Evolutionary conservation across 495 filamentous ascomycete species (phyloP), one percentile per base, ranked within the genome.

Genomic region (Viridothelium virens): DNA sequence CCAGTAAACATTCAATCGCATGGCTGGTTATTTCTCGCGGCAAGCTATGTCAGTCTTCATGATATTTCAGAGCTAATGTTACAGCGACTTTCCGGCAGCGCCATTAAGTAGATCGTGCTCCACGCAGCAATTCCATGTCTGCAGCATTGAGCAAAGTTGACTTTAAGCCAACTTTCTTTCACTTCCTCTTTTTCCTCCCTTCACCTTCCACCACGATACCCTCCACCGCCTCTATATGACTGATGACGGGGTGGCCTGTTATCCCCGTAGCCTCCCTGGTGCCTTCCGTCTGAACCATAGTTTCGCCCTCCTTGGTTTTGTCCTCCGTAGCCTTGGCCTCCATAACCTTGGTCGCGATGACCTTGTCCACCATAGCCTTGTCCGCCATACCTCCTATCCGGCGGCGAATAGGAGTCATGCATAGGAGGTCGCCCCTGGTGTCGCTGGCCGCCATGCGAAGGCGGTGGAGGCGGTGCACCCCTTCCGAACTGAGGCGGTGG

Each of bases 381-480:
- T 14, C 38, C 31, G 33, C 56, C 47, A 44, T 63, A 36, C 3
- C 62, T n/a, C 37, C 56, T 39, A 25, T 41, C 11, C 37, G n/a
- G 61, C 7, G 61, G 38, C 50, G 65, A 53, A 64, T 70, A 66
- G 12, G 63, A 64, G 25, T 50, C 47, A 41, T 63, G 18, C 53
- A 6, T 6, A 33, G 53, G 31, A 4, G n/a, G 37, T 36, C 50
- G 64, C n/a, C 64, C 37, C 37, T 63, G 63, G 38, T 31, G n/a
- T 14, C 16, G 37, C 14, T 6, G 53, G 7, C 53, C 31, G 5
- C 53, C 53, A 59, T 44, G 66, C 61, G 25, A 12, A 16, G 31
- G 18, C 11, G 61, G 63, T 16, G 25, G 36, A 18, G 47, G 50
- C 38, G 62, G 59, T 47, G 59, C 33, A 34, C 41, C 36, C 12